Base-by-base conservation (phyloP, 495 filamentous ascomycete genomes). In the Neurospora cerealis region DNA sequence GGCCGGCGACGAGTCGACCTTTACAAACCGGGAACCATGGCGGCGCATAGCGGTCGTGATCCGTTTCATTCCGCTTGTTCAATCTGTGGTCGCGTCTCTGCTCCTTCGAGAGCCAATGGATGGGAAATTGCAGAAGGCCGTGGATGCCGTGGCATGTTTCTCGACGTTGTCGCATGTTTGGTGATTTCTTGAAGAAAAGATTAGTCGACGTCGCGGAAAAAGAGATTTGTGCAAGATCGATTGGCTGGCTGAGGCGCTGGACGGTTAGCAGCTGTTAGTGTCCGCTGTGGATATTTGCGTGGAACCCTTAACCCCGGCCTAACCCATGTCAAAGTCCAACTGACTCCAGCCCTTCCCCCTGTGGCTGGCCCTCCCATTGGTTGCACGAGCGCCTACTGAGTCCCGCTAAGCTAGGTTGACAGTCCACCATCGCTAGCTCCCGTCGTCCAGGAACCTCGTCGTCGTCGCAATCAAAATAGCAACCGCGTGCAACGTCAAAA, bases 321-420 rank as follows among this genome's bases (percentile, higher is more conserved):
- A 34, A 62, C 15, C 24, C 54, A 9, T 62, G 54, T 62, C 15
- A 7, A 17, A 6, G n/a, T 44, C 7, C 21, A 13, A 13, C 46
- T 24, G n/a, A 48, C 44, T 48, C 44, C 1, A 48, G n/a, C n/a
- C n/a, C n/a, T 54, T 13, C 2, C 46, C 46, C 54, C 54, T 62
- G 54, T 32, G 54, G 54, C 24, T 62, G 28, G 28, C 24, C 2
- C 38, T 60, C 21, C 32, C 39, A 75, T 77, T 77, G 75, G 75
- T 41, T 19, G 71, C 36, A 19, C 71, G 71, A 73, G 75, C 75
- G 75, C 71, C 69, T 75, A 72, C 75, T 62, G 73, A 19, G 38
- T 71, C 73, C 44, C 44, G 71, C 73, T 62, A 62, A 62, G 13
- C 24, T n/a, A n/a, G n/a, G n/a, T 28, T 62, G 28, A 62, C 28